phyloP scores from a whole-genome alignment of 73 alveolate species.

The Blepharisma japonicum region DNA sequence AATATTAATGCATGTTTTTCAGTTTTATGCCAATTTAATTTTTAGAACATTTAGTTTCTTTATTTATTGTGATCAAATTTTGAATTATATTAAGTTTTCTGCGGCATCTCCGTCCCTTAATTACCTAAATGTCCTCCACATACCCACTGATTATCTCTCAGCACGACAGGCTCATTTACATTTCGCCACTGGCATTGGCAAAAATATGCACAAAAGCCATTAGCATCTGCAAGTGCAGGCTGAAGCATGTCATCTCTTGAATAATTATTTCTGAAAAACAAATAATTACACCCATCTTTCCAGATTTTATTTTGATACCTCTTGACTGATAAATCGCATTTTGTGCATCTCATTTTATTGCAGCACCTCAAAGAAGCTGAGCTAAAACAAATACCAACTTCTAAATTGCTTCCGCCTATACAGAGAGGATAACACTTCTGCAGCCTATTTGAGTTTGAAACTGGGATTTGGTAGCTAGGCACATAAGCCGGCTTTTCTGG shows the following conservation, averaged over 20 bases:
- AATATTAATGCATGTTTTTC: no score
- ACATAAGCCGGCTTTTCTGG: not conserved
- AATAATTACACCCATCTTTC: not conserved
- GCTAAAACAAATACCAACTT: not conserved
- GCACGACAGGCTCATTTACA: not conserved
- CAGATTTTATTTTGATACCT: constrained; percentile 8
- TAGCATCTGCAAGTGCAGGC: not conserved
- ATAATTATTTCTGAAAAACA: constrained; percentile 14
- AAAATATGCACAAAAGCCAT: constrained; percentile 2
- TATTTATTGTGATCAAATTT: no score
- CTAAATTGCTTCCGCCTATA: not conserved
- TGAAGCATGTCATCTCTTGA: constrained; percentile 12
- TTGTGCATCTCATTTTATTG: constrained; percentile 18
- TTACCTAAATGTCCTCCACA: constrained; percentile 23
- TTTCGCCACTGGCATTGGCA: constrained; percentile 20
- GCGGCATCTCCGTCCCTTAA: not conserved
- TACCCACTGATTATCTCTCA: constrained; percentile 9
- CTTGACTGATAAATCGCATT: constrained; percentile 17
- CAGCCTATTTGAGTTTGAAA: not conserved
- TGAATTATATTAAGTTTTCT: no score
- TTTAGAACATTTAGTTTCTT: no score
- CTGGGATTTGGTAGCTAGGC: not conserved
- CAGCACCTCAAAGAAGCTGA: not conserved
- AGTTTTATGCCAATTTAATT: no score
- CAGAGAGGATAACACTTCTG: constrained; percentile 6